Conservation (phyloP, 2,329 filamentous ascomycete genomes). For the Talaromyces albobiverticillius region DNA sequence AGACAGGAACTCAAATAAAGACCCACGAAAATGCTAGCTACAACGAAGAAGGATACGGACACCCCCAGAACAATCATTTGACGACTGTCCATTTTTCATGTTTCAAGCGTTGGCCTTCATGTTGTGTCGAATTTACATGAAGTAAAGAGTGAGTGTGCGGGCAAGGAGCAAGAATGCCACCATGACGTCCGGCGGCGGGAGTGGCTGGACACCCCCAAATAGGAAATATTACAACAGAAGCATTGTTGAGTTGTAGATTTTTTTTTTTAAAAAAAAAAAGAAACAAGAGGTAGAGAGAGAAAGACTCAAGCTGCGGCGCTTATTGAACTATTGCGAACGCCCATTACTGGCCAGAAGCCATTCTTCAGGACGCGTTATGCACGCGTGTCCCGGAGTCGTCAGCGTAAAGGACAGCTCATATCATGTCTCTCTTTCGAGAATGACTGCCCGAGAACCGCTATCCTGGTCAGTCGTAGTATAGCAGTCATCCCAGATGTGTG, state of each 20-base stretch:
- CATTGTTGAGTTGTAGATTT: background rate
- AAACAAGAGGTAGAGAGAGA: background rate
- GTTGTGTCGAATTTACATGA: background rate
- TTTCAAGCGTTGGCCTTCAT: background rate
- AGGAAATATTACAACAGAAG: background rate
- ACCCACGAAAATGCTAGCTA: slow-evolving; percentile 71
- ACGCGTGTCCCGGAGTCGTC: background rate
- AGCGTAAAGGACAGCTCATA: background rate
- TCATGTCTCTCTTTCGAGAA: slow-evolving; percentile 2
- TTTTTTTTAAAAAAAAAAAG: background rate
- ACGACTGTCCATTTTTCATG: background rate
- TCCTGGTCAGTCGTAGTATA: slow-evolving; percentile 3
- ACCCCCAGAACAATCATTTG: slow-evolving; percentile 29
- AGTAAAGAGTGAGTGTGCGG: background rate
- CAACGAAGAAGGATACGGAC: slow-evolving; percentile 50
- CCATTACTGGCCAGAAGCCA: background rate
- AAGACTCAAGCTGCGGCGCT: background rate
- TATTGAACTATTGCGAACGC: background rate
- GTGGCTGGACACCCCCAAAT: no score
- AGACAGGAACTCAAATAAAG: slow-evolving; percentile 70
- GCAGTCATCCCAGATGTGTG: slow-evolving; percentile 10
- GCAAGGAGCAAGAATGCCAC: background rate
- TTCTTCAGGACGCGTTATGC: background rate
- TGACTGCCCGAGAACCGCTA: slow-evolving; percentile 11
- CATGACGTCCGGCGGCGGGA: background rate